These are phyloP conservation scores for Seminavis robusta DNA, from an alignment of 108 stramenopile species.

Conservation along the genomic window DNA sequence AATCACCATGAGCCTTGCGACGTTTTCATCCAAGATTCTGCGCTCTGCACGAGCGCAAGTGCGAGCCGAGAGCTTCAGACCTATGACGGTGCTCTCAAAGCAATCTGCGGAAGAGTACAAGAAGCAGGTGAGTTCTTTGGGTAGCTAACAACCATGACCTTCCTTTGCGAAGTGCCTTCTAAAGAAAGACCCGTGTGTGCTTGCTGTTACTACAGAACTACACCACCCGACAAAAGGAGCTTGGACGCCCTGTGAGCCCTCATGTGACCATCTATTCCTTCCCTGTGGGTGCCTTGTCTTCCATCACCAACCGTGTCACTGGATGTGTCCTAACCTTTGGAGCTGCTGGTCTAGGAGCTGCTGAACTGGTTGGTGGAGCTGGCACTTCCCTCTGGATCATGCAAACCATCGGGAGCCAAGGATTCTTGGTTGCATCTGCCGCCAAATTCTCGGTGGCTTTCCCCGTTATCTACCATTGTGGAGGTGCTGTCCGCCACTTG, in stretches of 20 bases:
- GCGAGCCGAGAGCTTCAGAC: conserved; percentile 14
- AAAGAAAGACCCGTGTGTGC: neutral
- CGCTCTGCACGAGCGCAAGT: conserved; percentile 16
- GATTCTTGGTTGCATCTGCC: conserved; percentile 47
- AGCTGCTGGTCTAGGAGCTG: conserved; percentile 65
- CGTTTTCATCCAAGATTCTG: conserved; percentile 9
- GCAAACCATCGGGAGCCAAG: conserved; percentile 62
- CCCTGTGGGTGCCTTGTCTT: conserved; percentile 82
- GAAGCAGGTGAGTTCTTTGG: conserved; percentile 50
- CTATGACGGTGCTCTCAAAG: conserved; percentile 84
- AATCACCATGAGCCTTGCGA: conserved; percentile 22
- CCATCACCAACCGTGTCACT: conserved; percentile 93
- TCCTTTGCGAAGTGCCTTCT: neutral
- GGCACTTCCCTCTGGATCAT: conserved; percentile 75
- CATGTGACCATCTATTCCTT: conserved; percentile 95
- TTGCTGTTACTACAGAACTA: conserved; percentile 50
- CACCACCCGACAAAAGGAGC: conserved; percentile 71
- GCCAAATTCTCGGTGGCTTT: conserved; percentile 90
- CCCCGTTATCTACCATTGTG: conserved; percentile 89
- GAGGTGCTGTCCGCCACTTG: conserved; percentile 82
- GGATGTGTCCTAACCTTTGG: conserved; percentile 84
- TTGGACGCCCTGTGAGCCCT: conserved; percentile 89
- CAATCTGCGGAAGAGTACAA: conserved; percentile 80
- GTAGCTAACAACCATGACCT: no score
- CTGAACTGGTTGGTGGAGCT: conserved; percentile 70